Evolutionary conservation across 2,329 filamentous ascomycete genomes (phyloP).

Genomic region (Bimuria novae-zelandiae): DNA sequence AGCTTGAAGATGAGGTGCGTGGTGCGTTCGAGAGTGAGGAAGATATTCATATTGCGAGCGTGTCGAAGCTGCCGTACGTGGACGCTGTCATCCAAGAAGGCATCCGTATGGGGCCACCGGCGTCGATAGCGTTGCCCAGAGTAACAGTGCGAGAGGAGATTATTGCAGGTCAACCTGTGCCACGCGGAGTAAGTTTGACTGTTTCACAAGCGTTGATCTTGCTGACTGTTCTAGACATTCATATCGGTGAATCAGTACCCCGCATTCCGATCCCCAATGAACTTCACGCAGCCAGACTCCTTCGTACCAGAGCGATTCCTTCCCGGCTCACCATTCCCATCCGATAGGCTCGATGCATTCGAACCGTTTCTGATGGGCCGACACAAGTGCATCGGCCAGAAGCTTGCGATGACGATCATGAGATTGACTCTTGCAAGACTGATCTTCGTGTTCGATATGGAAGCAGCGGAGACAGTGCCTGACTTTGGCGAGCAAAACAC

Average conservation of each 20-base stretch:
- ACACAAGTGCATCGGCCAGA: constrained; percentile 34
- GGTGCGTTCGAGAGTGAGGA: constrained; percentile 16
- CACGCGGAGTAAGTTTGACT: constrained; percentile 22
- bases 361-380: constrained; percentile 36
- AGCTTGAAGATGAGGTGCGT: constrained; percentile 22
- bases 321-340: constrained; percentile 21
- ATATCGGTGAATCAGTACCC: constrained; percentile 32
- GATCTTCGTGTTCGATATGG: constrained; percentile 47
- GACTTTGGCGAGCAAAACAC: constrained; percentile 32
- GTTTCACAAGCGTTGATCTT: background rate
- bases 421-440: constrained; percentile 46
- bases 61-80: constrained; percentile 29
- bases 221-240: constrained; percentile 17
- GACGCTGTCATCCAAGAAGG: constrained; percentile 34
- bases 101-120: constrained; percentile 37
- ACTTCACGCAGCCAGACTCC: constrained; percentile 32
- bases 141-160: constrained; percentile 28
- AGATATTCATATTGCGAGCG: constrained; percentile 28
- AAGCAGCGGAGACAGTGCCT: constrained; percentile 10
- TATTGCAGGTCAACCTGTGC: constrained; percentile 27
- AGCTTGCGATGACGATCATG: constrained; percentile 39
- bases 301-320: constrained; percentile 46
- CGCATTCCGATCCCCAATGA: constrained; percentile 25
- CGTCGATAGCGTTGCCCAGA: constrained; percentile 22
- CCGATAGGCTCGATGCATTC: constrained; percentile 27